phyloP scores from a whole-genome alignment of 148 eudicot genomes.

The Diospyros lotus region DNA sequence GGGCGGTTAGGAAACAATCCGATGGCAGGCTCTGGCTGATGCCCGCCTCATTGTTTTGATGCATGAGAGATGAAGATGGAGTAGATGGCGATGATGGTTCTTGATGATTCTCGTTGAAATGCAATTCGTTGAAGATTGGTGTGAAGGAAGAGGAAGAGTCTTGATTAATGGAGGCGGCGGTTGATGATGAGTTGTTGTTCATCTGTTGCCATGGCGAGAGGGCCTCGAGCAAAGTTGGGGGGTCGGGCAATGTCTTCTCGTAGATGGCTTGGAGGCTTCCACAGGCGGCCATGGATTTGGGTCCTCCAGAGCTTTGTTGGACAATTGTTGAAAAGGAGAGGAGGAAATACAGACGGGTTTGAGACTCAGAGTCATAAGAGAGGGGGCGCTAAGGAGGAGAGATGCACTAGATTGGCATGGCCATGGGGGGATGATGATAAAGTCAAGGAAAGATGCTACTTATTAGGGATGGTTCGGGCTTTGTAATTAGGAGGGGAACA shows the following conservation, averaged over 20 bases:
- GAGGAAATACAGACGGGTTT: background rate
- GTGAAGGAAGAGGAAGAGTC: conserved; percentile 44
- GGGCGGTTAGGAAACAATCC: conserved; percentile 14
- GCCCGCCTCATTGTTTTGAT: background rate
- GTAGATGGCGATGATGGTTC: conserved; percentile 11
- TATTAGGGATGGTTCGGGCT: conserved; percentile 1
- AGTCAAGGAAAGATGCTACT: conserved; percentile 12
- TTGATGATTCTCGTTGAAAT: conserved; percentile 34
- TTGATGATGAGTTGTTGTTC: background rate
- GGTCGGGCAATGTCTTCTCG: conserved; percentile 40
- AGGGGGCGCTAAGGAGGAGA: conserved; percentile 2
- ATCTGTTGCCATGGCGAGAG: conserved; percentile 49
- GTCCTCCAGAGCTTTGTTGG: background rate
- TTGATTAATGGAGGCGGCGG: conserved; percentile 29
- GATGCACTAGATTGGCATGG: conserved; percentile 44
- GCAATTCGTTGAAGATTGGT: conserved; percentile 62
- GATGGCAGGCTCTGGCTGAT: background rate
- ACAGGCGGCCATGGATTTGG: conserved; percentile 62
- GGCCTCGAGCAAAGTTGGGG: conserved; percentile 29
- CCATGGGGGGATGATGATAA: conserved; percentile 9
- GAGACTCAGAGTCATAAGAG: background rate
- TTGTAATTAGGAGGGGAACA: conserved; percentile 16
- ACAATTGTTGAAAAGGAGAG: background rate
- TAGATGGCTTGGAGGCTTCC: conserved; percentile 67
- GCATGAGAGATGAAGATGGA: background rate